Evolutionary conservation across 305 asterid genomes (phyloP).

Genomic region (Fraxinus greggii): DNA sequence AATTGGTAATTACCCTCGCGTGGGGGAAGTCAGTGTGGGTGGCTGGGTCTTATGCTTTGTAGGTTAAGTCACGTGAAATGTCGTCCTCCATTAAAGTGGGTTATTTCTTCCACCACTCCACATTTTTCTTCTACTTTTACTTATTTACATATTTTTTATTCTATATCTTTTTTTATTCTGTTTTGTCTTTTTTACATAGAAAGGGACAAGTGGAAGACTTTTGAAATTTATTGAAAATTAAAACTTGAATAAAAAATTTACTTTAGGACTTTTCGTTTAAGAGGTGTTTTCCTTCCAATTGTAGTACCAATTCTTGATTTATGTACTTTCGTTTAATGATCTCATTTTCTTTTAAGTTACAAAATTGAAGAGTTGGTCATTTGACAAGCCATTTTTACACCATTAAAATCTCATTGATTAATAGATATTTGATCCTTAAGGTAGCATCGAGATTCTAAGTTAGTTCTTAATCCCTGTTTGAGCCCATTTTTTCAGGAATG

Average conservation of each 20-base stretch:
- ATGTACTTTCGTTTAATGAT: background rate
- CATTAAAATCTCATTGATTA: background rate
- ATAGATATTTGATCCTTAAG: background rate
- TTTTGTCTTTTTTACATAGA: background rate
- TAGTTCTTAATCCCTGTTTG: background rate
- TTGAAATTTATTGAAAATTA: background rate
- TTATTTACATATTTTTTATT: background rate
- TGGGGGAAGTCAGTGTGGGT: background rate
- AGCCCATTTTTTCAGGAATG: too few species aligned
- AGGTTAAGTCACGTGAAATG: background rate
- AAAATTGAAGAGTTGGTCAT: background rate
- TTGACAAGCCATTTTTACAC: background rate
- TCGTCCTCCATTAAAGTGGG: background rate
- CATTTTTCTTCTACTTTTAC: background rate
- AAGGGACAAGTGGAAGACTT: background rate
- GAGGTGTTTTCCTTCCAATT: background rate
- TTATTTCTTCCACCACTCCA: background rate
- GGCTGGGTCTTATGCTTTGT: background rate
- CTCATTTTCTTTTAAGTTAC: background rate
- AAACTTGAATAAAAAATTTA: background rate
- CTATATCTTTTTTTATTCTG: background rate
- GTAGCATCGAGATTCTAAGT: background rate
- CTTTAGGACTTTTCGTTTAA: background rate
- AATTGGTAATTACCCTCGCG: background rate
- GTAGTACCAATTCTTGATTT: background rate